These are phyloP conservation scores for Phytopythium delawarense DNA, from an alignment of 352 stramenopile species.

Conservation along the genomic window DNA sequence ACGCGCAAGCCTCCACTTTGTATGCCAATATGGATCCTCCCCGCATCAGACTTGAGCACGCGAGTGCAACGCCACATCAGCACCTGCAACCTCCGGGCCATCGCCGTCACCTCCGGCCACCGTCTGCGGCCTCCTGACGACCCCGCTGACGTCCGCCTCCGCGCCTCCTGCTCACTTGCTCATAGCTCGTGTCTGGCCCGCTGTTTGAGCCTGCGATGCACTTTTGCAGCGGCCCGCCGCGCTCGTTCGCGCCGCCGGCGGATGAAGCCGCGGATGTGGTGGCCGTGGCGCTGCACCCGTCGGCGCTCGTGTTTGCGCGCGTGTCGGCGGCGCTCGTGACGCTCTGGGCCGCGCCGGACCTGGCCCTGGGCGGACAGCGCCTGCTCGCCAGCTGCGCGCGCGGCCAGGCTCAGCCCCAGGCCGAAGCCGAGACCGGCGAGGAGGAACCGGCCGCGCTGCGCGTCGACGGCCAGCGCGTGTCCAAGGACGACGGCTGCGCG, in stretches of 20 bases:
- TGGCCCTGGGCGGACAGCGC: conserved; percentile 26
- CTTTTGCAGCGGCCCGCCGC: conserved; percentile 68
- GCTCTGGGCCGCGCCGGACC: conserved; percentile 44
- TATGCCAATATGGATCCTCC: background rate
- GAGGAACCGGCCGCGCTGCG: conserved; percentile 1
- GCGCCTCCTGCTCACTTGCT: background rate
- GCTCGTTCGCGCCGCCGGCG: conserved; percentile 41
- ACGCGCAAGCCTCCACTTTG: background rate
- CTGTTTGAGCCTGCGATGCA: conserved; percentile 31
- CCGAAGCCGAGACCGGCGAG: no score
- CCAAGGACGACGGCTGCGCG: conserved; percentile 11
- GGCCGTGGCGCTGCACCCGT: conserved; percentile 48
- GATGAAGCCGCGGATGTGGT: conserved; percentile 39
- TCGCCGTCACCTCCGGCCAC: no score
- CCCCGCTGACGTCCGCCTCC: background rate
- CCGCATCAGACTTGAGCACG: background rate
- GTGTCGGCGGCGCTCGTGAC: conserved; percentile 37
- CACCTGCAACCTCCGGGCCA: no score
- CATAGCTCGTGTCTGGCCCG: background rate
- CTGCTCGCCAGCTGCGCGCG: conserved; percentile 35
- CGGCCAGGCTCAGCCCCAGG: conserved; percentile 12
- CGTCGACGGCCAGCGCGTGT: background rate
- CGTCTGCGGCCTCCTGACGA: no score
- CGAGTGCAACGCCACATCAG: no score
- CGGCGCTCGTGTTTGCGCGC: conserved; percentile 45